Evolutionary conservation across 1,284 basidiomycete genomes (phyloP).

Genomic region (Austropuccinia psidii): DNA sequence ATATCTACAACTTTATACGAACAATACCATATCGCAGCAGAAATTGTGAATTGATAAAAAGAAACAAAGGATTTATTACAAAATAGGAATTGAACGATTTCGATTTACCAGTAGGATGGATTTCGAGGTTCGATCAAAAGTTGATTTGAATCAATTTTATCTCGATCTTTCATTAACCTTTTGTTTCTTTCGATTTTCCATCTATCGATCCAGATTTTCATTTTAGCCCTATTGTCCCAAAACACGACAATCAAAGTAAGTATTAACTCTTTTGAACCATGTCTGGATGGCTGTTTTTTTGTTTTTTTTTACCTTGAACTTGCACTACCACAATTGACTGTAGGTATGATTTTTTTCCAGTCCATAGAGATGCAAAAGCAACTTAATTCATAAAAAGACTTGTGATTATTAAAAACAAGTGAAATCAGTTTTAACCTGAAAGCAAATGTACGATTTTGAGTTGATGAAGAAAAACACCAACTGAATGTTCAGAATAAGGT

Average conservation of each 20-base stretch:
- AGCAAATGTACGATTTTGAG: background rate
- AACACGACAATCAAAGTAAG: background rate
- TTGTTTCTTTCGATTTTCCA: slow-evolving; percentile 25
- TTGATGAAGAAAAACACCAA: background rate
- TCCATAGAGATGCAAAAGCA: slow-evolving; percentile 32
- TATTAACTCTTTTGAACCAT: background rate
- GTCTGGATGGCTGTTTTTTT: background rate
- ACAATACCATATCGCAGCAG: too few species aligned
- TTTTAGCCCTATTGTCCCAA: background rate
- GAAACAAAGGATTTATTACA: too few species aligned
- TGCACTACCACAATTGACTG: slow-evolving; percentile 25
- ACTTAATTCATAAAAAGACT: slow-evolving; percentile 35
- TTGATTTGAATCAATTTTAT: background rate
- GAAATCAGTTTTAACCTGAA: background rate
- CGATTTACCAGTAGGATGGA: too few species aligned
- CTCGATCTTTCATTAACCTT: background rate
- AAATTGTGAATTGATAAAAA: too few species aligned
- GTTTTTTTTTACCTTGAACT: slow-evolving; percentile 2
- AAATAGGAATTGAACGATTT: too few species aligned
- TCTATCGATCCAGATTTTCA: slow-evolving; percentile 22
- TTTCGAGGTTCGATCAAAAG: background rate
- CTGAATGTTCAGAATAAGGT: slow-evolving; percentile 36
- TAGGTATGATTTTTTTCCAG: slow-evolving; percentile 33
- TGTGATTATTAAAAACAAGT: too few species aligned
- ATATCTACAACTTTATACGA: too few species aligned